Evolutionary conservation across 2,329 filamentous ascomycete species (phyloP), one percentile per base, ranked within the genome.

Genomic region (Paraconiothyrium brasiliense): DNA sequence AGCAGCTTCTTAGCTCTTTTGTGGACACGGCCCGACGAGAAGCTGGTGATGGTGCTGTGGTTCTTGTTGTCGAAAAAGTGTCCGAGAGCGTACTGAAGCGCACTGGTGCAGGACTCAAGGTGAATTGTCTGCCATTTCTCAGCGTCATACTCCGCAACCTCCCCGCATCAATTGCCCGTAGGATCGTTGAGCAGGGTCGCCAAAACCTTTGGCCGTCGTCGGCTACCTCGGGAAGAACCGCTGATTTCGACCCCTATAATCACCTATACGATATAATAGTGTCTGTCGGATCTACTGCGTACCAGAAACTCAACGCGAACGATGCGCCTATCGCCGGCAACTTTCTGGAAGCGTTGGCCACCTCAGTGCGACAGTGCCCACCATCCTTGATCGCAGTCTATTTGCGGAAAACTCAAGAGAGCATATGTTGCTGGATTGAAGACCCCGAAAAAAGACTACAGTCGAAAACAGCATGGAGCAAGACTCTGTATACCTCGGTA

Each of bases 41-140:
- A 65, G 86, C 86, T 56, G 91, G 92, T 3, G 88, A 92, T 63
- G 85, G 86, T 16, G 89, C 88, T 6, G 84, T 89, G 44, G 86
- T 89, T 5, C 82, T 91, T 54, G 85, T 86, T 1, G 82, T 94
- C 43, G 92, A 96, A 63, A 90, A 90, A 1, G 71, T 95, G 3
- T 87, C 91, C 0, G 89, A 76, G 73, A 51, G 61, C 30, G 54
- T 77, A 16, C 48, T 76, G 60, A 44, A 64, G 20, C 56, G 50
- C 8, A 59, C 55, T 7, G 54, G 71, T 16, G 63, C 72, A 4
- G 65, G 73, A 37, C 70, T 69, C 14, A 64, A 66, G 43, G 39
- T 35, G 13, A 61, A 52, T 8, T 69, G 69, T 41, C 50, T 76
- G 37, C 56, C 71, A 1, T 77, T 69, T 10, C 72, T 78, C 54